Evolutionary conservation across 768 basidiomycete species (phyloP), one percentile per base, ranked within the genome.

Genomic region (Psilocybe sp.): DNA sequence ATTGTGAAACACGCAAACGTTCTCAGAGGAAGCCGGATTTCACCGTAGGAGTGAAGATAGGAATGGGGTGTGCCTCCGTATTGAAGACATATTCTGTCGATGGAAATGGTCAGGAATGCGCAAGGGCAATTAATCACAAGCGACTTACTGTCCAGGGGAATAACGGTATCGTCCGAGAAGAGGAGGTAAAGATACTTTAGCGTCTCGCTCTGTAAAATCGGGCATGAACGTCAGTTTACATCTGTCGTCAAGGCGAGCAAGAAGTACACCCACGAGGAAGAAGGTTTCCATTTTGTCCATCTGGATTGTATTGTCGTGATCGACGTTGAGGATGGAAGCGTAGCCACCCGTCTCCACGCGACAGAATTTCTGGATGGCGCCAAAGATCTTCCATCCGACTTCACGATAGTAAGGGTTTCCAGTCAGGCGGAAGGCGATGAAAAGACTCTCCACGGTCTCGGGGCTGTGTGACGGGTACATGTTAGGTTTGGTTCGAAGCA

Each of bases 221-320:
- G 4, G 23, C 23, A 11, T n/a, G 40, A 31, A 16, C 13, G 32
- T 43, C 5, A 18, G 39, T 4, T 43, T 36, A 50, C 23, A 18
- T 23, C 9, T 9, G 2, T 35, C 12, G 12, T 20, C 40, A 18
- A 8, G 9, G 16, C 18, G 19, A 16, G 11, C 51, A 40, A 44
- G 39, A 40, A 44, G 39, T 32, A 19, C 11, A 55, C 82, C 28
- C 53, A 92, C 92, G 74, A 98, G 72, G 70, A 95, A 81, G 71
- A 97, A 98, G 7, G 95, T 94, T 69, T 97, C 95, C 95, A 98
- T 98, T 64, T 87, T 88, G 64, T 98, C 92, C 50, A 92, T 84
- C 46, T 78, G 71, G 57, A 72, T 71, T 5, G 75, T 82, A 0
- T 84, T 81, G 12, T 85, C 72, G 53, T 81, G 76, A 61, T 97